Conservation (phyloP, 768 basidiomycete species). For the Fomitopsis serialis region DNA sequence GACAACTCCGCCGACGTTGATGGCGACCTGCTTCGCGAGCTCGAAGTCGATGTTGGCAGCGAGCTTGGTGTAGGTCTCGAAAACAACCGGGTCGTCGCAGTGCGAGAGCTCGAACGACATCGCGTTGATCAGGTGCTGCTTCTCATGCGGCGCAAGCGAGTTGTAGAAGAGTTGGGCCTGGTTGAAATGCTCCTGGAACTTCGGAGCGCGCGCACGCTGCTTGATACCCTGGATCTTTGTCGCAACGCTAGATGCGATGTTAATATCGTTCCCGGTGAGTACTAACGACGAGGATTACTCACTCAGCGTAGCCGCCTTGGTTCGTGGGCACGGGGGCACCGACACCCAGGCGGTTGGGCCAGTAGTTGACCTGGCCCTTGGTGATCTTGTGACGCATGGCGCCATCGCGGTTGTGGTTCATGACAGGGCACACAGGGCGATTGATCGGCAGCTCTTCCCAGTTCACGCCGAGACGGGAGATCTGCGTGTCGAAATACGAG, state of each 20-base stretch:
- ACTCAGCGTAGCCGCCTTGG: constrained; percentile 59
- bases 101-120: constrained; percentile 82
- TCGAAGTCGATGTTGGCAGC: constrained; percentile 72
- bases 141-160: constrained; percentile 65
- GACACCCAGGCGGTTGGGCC: constrained; percentile 66
- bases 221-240: constrained; percentile 50
- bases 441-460: constrained; percentile 84
- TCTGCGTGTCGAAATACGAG: constrained; percentile 83
- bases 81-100: constrained; percentile 71
- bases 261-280: constrained; percentile 3
- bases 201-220: constrained; percentile 56
- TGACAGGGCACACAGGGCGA: constrained; percentile 67
- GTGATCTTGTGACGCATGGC: constrained; percentile 50
- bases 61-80: constrained; percentile 58
- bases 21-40: constrained; percentile 65
- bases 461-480: constrained; percentile 75
- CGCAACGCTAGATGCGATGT: constrained; percentile 30
- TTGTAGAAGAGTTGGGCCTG: constrained; percentile 85
- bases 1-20: constrained; percentile 53
- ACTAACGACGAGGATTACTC: constrained; percentile 12
- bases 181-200: constrained; percentile 74
- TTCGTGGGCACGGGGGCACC: constrained; percentile 41
- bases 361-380: constrained; percentile 66
- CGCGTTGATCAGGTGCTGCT: constrained; percentile 63
- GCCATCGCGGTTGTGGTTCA: constrained; percentile 67